Conservation (phyloP, 2,329 filamentous ascomycete species). For the Geosmithia flava region DNA sequence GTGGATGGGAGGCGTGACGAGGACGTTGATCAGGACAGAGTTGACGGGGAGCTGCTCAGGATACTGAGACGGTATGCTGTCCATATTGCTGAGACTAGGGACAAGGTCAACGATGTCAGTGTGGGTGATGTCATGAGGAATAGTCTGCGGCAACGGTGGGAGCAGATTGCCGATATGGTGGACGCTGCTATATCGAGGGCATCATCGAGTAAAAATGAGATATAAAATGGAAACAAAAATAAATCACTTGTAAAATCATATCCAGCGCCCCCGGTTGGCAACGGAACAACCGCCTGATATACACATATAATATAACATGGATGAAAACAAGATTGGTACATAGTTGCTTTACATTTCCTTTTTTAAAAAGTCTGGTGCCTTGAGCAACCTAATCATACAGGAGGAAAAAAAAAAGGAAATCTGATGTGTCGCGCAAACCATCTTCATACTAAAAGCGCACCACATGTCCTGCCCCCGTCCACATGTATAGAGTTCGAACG, state of each 20-base stretch:
- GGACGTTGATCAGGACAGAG: conserved; percentile 27
- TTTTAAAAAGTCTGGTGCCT: neutral
- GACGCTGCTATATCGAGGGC: conserved; percentile 6
- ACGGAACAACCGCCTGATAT: too few species aligned
- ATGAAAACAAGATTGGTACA: neutral
- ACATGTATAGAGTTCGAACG: neutral
- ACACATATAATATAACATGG: too few species aligned
- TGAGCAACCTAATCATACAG: neutral
- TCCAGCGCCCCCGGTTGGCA: too few species aligned
- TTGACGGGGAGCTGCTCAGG: conserved; percentile 20
- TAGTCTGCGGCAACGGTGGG: conserved; percentile 10
- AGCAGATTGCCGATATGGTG: conserved; percentile 13
- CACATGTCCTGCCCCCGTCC: neutral
- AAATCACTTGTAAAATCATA: too few species aligned
- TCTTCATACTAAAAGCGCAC: neutral
- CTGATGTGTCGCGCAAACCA: neutral
- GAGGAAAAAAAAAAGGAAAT: neutral
- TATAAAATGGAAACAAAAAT: neutral
- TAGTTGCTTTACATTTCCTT: neutral
- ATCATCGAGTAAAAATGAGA: neutral
- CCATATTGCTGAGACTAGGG: conserved; percentile 21
- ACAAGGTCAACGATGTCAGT: conserved; percentile 14
- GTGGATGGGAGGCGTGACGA: conserved; percentile 34
- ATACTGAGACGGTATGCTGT: conserved; percentile 23
- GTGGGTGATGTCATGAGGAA: conserved; percentile 13